phyloP scores from a whole-genome alignment of 352 stramenopile genomes.

The Phytophthora fragariae region DNA sequence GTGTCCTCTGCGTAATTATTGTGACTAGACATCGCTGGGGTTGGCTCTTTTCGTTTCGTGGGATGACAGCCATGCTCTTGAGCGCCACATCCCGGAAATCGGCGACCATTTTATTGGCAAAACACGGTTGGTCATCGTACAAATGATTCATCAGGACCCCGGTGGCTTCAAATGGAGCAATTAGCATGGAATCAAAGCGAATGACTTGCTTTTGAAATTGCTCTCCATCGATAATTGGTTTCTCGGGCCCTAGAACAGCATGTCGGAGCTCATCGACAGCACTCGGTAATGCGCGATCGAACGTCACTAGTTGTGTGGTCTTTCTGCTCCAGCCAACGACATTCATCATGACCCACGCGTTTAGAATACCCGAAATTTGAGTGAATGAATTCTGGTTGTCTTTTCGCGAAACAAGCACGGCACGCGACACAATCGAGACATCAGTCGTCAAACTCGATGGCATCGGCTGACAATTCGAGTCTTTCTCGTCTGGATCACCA shows the following conservation, averaged over 20 bases:
- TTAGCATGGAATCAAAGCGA: constrained; percentile 38
- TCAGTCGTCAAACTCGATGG: background rate
- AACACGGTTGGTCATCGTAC: constrained; percentile 45
- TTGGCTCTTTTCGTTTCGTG: background rate
- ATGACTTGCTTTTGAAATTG: constrained; percentile 21
- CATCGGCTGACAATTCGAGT: background rate
- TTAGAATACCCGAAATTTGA: constrained; percentile 37
- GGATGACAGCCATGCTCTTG: constrained; percentile 17
- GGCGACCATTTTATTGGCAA: constrained; percentile 11
- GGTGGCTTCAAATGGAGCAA: constrained; percentile 37
- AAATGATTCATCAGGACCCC: constrained; percentile 48
- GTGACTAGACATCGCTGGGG: constrained; percentile 35
- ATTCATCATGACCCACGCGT: constrained; percentile 35
- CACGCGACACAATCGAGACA: background rate
- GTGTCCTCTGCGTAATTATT: constrained; percentile 51
- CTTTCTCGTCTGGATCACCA: background rate
- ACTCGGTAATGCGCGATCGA: constrained; percentile 38
- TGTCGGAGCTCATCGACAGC: constrained; percentile 44
- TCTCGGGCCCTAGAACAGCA: constrained; percentile 21
- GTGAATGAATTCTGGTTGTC: constrained; percentile 49
- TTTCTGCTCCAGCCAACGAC: constrained; percentile 21
- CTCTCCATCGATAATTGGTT: constrained; percentile 19
- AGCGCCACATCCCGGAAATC: constrained; percentile 28
- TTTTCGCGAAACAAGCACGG: constrained; percentile 29
- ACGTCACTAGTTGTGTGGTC: constrained; percentile 36